Conservation (phyloP, 345 rosid genomes). For the Eucalyptus tenuipes region DNA sequence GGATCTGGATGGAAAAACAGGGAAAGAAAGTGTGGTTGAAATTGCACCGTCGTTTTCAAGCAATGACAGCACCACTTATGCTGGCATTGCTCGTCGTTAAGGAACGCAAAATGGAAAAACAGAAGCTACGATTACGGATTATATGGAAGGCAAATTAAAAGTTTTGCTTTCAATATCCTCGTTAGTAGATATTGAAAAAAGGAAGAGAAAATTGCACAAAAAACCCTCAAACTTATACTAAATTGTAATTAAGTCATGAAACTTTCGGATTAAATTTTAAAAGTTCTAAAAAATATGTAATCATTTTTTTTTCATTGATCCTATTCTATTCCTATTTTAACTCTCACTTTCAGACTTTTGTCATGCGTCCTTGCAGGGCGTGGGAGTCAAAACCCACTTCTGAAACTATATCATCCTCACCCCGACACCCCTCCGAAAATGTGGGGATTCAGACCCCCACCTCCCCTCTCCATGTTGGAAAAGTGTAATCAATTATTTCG, state of each 20-base stretch:
- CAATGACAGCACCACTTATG: background rate
- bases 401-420: too few relatives aligned
- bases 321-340: too few relatives aligned
- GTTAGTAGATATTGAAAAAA: background rate
- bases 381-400: too few relatives aligned
- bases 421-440: too few relatives aligned
- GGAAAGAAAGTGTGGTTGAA: background rate
- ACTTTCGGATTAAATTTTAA: background rate
- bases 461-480: too few relatives aligned
- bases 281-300: background rate
- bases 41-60: background rate
- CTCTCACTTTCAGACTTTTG: too few relatives aligned
- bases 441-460: too few relatives aligned
- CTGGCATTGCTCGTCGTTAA: background rate
- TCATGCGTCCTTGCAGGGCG: too few relatives aligned
- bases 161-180: background rate
- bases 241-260: background rate
- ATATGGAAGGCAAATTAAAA: background rate
- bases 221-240: background rate
- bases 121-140: background rate
- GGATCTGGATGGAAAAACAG: background rate
- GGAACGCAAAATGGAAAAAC: background rate
- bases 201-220: background rate
- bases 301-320: too few relatives aligned
- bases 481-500: background rate